Conservation (phyloP, 331 rosid species). For the Quercus phellos region DNA sequence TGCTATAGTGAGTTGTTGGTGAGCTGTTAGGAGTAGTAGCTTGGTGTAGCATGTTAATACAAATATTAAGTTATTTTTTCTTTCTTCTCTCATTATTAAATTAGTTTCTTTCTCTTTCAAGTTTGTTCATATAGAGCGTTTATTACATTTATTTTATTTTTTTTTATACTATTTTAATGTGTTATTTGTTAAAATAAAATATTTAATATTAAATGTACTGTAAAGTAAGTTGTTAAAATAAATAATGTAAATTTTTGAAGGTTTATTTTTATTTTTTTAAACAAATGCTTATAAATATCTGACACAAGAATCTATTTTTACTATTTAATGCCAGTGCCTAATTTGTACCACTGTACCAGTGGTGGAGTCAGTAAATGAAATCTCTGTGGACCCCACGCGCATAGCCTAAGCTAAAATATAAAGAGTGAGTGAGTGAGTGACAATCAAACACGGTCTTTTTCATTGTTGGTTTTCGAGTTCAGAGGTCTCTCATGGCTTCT, state of each 20-base stretch:
- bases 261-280: too few relatives aligned
- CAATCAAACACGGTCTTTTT: background rate
- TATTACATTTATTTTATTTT: too few relatives aligned
- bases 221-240: too few relatives aligned
- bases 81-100: too few relatives aligned
- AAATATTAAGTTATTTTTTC: too few relatives aligned
- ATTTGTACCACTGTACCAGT: background rate
- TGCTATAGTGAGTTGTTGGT: accelerated
- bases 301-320: background rate
- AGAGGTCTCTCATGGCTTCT: slow-evolving; percentile 32
- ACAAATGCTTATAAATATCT: too few relatives aligned
- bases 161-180: too few relatives aligned
- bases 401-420: background rate
- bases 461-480: background rate
- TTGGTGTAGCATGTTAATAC: accelerated
- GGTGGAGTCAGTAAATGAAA: slow-evolving; percentile 1
- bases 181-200: too few relatives aligned
- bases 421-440: background rate
- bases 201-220: too few relatives aligned
- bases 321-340: background rate
- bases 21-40: too few relatives aligned
- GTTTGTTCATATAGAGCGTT: accelerated
- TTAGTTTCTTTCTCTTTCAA: too few relatives aligned
- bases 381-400: background rate
- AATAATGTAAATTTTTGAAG: too few relatives aligned